phyloP scores from a whole-genome alignment of 441 rosid species.

The Pelargonium citronellum region DNA sequence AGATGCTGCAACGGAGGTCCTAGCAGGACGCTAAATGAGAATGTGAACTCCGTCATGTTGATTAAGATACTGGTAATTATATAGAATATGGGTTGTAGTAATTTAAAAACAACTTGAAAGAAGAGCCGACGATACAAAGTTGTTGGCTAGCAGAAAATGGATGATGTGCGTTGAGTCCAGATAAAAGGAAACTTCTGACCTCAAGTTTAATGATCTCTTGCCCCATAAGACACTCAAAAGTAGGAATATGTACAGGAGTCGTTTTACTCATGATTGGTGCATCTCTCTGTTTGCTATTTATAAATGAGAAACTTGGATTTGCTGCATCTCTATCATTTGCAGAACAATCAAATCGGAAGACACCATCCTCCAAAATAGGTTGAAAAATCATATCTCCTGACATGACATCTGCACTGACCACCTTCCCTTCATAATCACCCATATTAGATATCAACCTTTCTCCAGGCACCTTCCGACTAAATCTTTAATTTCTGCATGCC shows the following conservation, averaged over 20 bases:
- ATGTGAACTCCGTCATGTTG: too few species aligned
- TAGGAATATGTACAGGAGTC: slow-evolving; percentile 55
- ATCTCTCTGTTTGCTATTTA: slow-evolving; percentile 48
- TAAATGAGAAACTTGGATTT: slow-evolving; percentile 70
- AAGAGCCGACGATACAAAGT: not conserved
- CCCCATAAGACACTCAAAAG: slow-evolving; percentile 33
- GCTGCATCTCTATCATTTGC: slow-evolving; percentile 46
- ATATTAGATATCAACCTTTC: slow-evolving; percentile 29
- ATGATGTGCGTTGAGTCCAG: not conserved
- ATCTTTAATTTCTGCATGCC: slow-evolving; percentile 32
- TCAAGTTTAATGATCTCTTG: slow-evolving; percentile 65
- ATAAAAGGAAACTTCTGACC: slow-evolving; percentile 31
- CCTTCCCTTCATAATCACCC: slow-evolving; percentile 33
- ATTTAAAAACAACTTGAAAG: too few species aligned
- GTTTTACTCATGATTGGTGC: slow-evolving; percentile 30
- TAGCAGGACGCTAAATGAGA: too few species aligned
- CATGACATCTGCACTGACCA: slow-evolving; percentile 28
- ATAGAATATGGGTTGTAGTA: too few species aligned
- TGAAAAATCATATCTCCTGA: slow-evolving; percentile 54
- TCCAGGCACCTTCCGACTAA: slow-evolving; percentile 2
- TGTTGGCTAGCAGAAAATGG: not conserved
- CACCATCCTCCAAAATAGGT: slow-evolving; percentile 66
- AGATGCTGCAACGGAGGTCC: too few species aligned
- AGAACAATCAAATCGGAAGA: slow-evolving; percentile 76
- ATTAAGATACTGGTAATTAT: too few species aligned